Percentiles rank a stretch among this genome's conserved stretches.
Evolutionary conservation across 139 green algal species (phyloP).

Genomic region (Picochlorum sp.): DNA sequence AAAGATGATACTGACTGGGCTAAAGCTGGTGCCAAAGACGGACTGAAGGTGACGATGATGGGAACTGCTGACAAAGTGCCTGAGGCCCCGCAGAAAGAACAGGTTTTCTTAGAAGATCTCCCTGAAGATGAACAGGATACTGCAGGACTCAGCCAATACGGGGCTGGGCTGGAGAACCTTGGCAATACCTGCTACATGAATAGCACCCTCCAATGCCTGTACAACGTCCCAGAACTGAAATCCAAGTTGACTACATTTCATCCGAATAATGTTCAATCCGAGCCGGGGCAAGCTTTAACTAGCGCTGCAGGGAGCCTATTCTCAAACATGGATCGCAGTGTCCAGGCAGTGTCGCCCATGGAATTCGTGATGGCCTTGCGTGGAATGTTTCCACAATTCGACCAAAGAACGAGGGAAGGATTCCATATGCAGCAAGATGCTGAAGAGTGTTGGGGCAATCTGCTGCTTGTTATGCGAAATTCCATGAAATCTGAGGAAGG

Average conservation of each 20-base stretch:
- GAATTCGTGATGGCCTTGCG: conserved; percentile 75
- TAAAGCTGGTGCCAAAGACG: conserved; percentile 67
- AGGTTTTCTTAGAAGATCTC: conserved; percentile 88
- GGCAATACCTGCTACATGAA: conserved; percentile 99
- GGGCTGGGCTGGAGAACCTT: conserved; percentile 82
- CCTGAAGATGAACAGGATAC: conserved; percentile 68
- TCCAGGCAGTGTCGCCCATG: conserved; percentile 62
- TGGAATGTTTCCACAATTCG: conserved; percentile 87
- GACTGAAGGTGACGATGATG: conserved; percentile 93
- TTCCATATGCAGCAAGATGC: conserved; percentile 93
- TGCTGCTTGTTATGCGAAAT: conserved; percentile 27
- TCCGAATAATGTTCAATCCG: neutral
- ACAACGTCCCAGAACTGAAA: conserved; percentile 59
- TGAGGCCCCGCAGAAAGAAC: conserved; percentile 48
- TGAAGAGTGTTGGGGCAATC: conserved; percentile 89
- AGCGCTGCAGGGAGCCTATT: conserved; percentile 69
- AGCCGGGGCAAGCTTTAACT: conserved; percentile 23
- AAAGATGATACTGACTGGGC: conserved; percentile 86
- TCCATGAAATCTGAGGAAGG: neutral
- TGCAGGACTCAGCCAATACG: conserved; percentile 50
- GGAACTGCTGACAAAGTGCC: conserved; percentile 72
- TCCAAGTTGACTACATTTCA: neutral
- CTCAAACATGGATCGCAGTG: conserved; percentile 19
- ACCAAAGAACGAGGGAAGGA: conserved; percentile 50
- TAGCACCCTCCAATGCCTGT: conserved; percentile 81